Evolutionary conservation across 208 protist species (phyloP).

Genomic region (Leishmania gerbilli): DNA sequence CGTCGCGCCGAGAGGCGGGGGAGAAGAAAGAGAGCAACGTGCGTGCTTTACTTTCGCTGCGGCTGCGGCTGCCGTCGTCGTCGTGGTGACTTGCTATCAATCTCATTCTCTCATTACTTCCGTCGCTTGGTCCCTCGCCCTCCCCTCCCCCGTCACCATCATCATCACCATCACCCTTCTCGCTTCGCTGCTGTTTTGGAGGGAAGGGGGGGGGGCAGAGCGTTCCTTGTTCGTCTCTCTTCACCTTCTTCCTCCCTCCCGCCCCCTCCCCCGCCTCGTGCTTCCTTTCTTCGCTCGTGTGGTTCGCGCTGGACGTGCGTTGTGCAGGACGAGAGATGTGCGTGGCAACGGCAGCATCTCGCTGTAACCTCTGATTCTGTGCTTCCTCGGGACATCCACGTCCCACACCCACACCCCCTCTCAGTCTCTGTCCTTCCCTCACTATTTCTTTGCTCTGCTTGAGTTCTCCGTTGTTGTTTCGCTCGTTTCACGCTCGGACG

Average conservation of each 20-base stretch:
- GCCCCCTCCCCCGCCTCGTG: no score
- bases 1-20: background rate
- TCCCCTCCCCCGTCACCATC: no score
- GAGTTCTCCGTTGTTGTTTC: background rate
- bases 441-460: background rate
- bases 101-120: background rate
- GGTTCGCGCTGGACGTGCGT: no score
- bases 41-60: background rate
- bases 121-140: background rate
- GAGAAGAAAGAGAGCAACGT: background rate
- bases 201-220: no score
- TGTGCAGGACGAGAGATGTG: no score
- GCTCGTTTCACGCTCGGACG: background rate
- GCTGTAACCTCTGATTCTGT: background rate
- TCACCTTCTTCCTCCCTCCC: background rate
- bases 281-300: no score
- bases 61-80: background rate
- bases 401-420: background rate
- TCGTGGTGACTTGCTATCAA: background rate
- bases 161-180: background rate
- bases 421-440: background rate
- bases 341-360: background rate
- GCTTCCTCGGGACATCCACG: background rate
- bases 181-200: no score
- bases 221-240: background rate